These are phyloP conservation scores for Termitomyces sp. DNA, from an alignment of 768 basidiomycete genomes.

Conservation along the genomic window DNA sequence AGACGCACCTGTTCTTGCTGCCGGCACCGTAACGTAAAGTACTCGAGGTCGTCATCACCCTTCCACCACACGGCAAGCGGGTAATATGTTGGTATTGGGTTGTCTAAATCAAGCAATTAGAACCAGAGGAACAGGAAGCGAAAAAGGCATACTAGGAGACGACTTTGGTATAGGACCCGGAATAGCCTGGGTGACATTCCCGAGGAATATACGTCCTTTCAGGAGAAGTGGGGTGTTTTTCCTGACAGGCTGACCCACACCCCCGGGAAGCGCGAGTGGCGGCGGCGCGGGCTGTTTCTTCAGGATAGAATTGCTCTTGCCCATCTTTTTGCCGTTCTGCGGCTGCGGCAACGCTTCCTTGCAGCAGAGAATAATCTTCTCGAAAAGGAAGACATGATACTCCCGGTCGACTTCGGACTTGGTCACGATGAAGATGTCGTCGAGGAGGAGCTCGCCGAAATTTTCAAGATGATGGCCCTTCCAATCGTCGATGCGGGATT, in stretches of 20 bases:
- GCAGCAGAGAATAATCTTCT: slow-evolving; percentile 98
- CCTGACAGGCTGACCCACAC: slow-evolving; percentile 58
- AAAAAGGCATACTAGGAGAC: slow-evolving; percentile 48
- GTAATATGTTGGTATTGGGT: slow-evolving; percentile 55
- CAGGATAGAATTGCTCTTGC: slow-evolving; percentile 85
- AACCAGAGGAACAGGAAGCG: neutral
- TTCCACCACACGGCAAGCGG: slow-evolving; percentile 93
- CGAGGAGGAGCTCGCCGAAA: slow-evolving; percentile 91
- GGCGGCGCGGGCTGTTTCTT: slow-evolving; percentile 71
- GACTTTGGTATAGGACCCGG: slow-evolving; percentile 48
- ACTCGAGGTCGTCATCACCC: slow-evolving; percentile 90
- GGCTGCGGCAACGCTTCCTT: slow-evolving; percentile 75
- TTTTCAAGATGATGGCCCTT: slow-evolving; percentile 95
- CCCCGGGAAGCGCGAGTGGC: slow-evolving; percentile 45
- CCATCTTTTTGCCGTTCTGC: slow-evolving; percentile 58
- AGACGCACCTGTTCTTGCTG: slow-evolving; percentile 89
- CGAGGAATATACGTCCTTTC: slow-evolving; percentile 96
- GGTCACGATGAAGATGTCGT: slow-evolving; percentile 94
- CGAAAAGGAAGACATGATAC: slow-evolving; percentile 98
- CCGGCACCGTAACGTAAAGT: slow-evolving; percentile 90
- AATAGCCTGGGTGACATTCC: slow-evolving; percentile 86
- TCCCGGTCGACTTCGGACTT: slow-evolving; percentile 97
- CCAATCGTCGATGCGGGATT: slow-evolving; percentile 93
- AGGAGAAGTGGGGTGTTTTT: slow-evolving; percentile 80
- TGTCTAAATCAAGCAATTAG: slow-evolving; percentile 29